These are phyloP conservation scores for Halocafeteria seosinensis DNA, from an alignment of 108 stramenopile genomes.

Conservation along the genomic window DNA sequence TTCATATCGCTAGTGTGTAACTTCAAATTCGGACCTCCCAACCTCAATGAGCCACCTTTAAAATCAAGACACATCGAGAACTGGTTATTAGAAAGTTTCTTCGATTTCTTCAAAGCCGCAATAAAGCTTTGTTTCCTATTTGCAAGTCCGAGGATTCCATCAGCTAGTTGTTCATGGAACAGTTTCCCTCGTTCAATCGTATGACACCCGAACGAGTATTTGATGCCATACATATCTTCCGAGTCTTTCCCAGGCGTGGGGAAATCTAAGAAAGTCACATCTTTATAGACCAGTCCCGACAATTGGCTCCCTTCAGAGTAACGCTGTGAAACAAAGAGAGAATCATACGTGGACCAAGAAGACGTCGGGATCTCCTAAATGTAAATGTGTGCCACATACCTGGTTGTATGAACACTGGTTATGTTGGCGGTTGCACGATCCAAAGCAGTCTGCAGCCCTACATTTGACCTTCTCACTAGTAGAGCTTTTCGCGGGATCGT, in stretches of 20 bases:
- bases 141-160: constrained; percentile 16
- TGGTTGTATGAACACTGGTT: neutral
- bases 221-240: neutral
- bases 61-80: constrained; percentile 6
- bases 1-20: neutral
- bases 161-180: constrained; percentile 10
- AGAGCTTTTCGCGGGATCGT: neutral
- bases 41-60: constrained; percentile 8
- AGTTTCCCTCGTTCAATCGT: constrained; percentile 13
- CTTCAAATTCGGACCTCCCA: constrained; percentile 1
- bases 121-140: neutral
- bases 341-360: too few relatives aligned
- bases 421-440: neutral
- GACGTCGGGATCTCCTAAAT: too few relatives aligned
- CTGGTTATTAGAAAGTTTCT: neutral
- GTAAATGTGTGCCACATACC: too few relatives aligned
- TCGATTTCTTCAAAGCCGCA: neutral
- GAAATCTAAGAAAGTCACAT: too few relatives aligned
- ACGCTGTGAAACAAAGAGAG: too few relatives aligned
- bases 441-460: neutral
- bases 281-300: too few relatives aligned
- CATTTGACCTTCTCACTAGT: neutral
- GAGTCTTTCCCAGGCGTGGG: neutral
- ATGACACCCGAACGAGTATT: constrained; percentile 12
- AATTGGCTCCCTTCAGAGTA: too few relatives aligned